These are phyloP conservation scores for Fraxinus baroniana DNA, from an alignment of 305 asterid genomes.

Conservation along the genomic window DNA sequence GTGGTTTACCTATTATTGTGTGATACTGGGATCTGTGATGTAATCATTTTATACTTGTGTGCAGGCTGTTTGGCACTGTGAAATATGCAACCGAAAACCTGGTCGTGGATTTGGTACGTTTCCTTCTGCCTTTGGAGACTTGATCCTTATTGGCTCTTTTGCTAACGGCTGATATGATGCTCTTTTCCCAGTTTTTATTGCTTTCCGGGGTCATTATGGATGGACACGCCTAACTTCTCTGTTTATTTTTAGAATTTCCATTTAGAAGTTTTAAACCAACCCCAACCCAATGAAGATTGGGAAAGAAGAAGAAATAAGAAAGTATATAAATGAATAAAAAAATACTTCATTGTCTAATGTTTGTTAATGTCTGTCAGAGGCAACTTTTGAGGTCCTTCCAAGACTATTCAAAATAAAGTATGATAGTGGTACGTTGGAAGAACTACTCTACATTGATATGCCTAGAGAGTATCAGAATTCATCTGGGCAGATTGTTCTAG, in stretches of 20 bases:
- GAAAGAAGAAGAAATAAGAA: background rate
- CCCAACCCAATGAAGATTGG: background rate
- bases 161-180: background rate
- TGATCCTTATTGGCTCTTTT: background rate
- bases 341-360: background rate
- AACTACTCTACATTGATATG: slow-evolving; percentile 38
- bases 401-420: slow-evolving; percentile 46
- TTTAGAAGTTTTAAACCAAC: slow-evolving; percentile 6
- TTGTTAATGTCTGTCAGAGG: slow-evolving; percentile 35
- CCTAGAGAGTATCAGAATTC: slow-evolving; percentile 41
- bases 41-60: background rate
- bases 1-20: background rate
- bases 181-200: background rate
- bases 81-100: slow-evolving; percentile 77
- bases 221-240: background rate
- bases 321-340: background rate
- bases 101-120: slow-evolving; percentile 84
- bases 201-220: background rate
- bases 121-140: slow-evolving; percentile 11
- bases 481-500: slow-evolving; percentile 43
- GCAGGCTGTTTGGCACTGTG: slow-evolving; percentile 91
- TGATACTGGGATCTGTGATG: background rate
- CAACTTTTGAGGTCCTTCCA: slow-evolving; percentile 44
- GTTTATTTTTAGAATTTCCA: background rate
- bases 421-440: slow-evolving; percentile 43